These are phyloP conservation scores for Fusarium acutatum DNA, from an alignment of 2,329 filamentous ascomycete genomes.

Conservation along the genomic window DNA sequence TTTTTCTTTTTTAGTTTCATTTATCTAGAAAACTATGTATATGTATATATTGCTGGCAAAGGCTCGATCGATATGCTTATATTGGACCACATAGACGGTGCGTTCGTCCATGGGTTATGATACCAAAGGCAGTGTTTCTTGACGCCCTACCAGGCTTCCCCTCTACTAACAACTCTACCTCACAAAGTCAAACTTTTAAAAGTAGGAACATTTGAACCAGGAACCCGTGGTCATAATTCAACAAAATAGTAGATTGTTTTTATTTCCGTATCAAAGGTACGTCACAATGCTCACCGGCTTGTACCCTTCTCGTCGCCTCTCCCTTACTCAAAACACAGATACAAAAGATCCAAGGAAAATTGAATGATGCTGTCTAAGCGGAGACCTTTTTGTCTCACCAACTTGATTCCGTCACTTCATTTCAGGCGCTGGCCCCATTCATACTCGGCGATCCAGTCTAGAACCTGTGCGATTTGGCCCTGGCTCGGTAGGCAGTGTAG, in stretches of 20 bases:
- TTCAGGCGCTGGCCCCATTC: not conserved
- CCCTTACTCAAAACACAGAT: constrained; percentile 29
- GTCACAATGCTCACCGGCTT: constrained; percentile 18
- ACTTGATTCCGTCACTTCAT: not conserved
- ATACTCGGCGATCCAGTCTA: constrained; percentile 43
- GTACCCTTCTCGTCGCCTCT: constrained; percentile 13
- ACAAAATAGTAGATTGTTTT: constrained; percentile 22
- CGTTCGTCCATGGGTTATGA: not conserved
- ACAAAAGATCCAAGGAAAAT: constrained; percentile 20
- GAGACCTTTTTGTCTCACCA: constrained; percentile 10
- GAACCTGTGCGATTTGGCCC: constrained; percentile 67
- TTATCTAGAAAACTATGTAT: not conserved
- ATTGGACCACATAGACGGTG: too few relatives aligned
- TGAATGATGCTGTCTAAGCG: constrained; percentile 20
- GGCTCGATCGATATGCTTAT: not conserved
- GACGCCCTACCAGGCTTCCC: not conserved
- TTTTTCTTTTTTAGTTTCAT: not conserved
- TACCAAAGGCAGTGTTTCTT: not conserved
- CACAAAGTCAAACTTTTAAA: not conserved
- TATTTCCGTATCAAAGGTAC: constrained; percentile 9
- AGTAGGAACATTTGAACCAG: not conserved
- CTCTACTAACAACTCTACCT: not conserved
- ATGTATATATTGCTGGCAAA: not conserved
- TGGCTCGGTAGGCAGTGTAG: constrained; percentile 82
- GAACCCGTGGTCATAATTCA: not conserved